Base-by-base conservation (phyloP, 495 filamentous ascomycete species). In the Penicillium chermesinum region DNA sequence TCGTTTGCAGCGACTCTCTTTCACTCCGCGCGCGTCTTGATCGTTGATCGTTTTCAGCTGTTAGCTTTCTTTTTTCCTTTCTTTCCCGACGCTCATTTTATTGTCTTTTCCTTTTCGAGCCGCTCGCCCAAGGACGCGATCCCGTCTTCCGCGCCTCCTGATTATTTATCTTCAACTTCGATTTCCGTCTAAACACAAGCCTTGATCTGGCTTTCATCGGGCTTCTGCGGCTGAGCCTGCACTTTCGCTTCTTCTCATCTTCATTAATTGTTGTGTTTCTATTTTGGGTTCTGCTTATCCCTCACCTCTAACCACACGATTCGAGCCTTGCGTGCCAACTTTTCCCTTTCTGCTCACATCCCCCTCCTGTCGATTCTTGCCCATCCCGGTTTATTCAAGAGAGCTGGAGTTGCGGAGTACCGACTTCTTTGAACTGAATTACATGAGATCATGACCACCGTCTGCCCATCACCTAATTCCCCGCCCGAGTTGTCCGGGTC, bases 401-500 rank as follows among this genome's bases (percentile, higher is more conserved):
- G 34, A 22, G 22, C 32, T 37, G 41, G 21, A 33, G 44, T 16
- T 40, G 57, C 20, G 50, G 54, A 53, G 44, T 27, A 53, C 41
- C 41, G 34, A 17, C 14, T 46, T 38, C 6, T 48, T 34, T 47
- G 51, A 54, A 41, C 44, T 18, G 34, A 46, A 49, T 14, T 50
- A 41, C 55, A 78, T 73, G 71, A 73, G 63, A 74, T 67, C 59
- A 86, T 83, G 80, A 82, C 78, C 67, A 73, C 75, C 60, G 72
- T 81, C 62, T 67, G 67, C 52, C 65, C 65, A 15, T 62, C 78
- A 55, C 88, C 88, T 34, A 82, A 80, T 59, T 93, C 88, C 50
- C 88, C 89, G 34, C 90, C 90, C 50, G 87, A 87, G 49, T 76
- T 95, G 61, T 88, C 84, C 51, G 79, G 81, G 40, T 94, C 89